Evolutionary conservation across 768 basidiomycete genomes (phyloP).

Genomic region (Collybiopsis confluens): DNA sequence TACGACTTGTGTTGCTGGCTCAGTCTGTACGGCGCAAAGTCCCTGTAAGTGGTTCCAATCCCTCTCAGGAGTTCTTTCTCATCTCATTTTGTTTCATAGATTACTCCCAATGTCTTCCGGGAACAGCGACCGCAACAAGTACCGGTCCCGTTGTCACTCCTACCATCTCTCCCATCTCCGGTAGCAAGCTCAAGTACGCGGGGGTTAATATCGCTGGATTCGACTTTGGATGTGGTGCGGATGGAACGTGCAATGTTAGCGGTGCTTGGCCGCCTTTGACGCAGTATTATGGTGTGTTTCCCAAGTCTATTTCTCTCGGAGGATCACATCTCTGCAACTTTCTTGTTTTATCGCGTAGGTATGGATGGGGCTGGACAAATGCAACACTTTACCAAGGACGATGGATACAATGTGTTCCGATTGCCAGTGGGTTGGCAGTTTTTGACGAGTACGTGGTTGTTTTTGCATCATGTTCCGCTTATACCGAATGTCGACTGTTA

Average conservation of each 20-base stretch:
- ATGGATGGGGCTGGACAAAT: conserved; percentile 52
- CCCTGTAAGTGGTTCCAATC: conserved; percentile 19
- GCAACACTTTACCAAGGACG: conserved; percentile 52
- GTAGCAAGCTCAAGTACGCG: conserved; percentile 28
- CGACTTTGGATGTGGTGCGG: conserved; percentile 47
- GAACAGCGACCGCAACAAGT: conserved; percentile 13
- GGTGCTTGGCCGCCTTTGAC: conserved; percentile 41
- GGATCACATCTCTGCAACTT: too few relatives aligned
- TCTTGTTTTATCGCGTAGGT: conserved; percentile 16
- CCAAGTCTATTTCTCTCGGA: conserved; percentile 11
- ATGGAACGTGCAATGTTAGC: conserved; percentile 37
- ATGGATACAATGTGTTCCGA: conserved; percentile 55
- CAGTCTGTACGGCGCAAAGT: conserved; percentile 25
- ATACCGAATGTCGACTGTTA: too few relatives aligned
- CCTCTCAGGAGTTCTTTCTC: not conserved
- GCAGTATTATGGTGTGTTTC: conserved; percentile 34
- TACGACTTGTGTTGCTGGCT: conserved; percentile 29
- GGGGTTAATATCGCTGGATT: conserved; percentile 56
- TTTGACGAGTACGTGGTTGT: not conserved
- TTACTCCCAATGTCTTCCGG: conserved; percentile 31
- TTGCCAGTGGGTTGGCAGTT: conserved; percentile 61
- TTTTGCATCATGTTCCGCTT: too few relatives aligned
- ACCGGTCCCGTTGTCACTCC: conserved; percentile 4
- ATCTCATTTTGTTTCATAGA: conserved; percentile 11
- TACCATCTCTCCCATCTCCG: conserved; percentile 16